Conservation (phyloP, 2,329 filamentous ascomycete genomes). For the Acephala macrosclerotiorum region DNA sequence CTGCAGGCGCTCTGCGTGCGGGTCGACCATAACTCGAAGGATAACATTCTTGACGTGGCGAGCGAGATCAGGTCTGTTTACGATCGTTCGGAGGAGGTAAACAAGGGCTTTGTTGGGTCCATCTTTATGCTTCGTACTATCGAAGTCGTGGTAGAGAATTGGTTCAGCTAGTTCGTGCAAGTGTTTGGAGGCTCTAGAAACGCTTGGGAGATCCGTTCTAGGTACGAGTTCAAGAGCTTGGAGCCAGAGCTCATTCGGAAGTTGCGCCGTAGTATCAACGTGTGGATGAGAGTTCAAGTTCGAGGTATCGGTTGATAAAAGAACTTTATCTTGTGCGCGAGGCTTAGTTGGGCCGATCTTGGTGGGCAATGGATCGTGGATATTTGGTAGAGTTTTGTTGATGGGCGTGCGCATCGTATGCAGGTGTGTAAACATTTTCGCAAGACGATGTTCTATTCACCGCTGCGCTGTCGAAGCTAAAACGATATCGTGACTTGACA, state of each 20-base stretch:
- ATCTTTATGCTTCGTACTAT: constrained; percentile 2
- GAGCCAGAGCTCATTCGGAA: constrained; percentile 3
- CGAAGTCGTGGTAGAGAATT: background rate
- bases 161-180: background rate
- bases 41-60: background rate
- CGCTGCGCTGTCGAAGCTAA: too few species aligned
- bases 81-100: background rate
- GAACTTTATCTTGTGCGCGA: background rate
- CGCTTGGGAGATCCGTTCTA: background rate
- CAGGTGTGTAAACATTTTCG: too few species aligned
- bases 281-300: background rate
- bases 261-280: background rate
- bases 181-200: background rate
- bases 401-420: too few species aligned
- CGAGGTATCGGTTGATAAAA: background rate
- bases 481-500: too few species aligned
- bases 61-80: background rate
- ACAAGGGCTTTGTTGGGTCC: background rate
- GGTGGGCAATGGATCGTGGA: too few species aligned
- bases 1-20: background rate
- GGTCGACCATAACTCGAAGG: background rate
- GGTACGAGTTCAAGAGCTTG: background rate
- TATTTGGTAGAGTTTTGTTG: too few species aligned
- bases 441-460: too few species aligned
- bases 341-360: background rate